These are phyloP conservation scores for Berkeleyomyces rouxiae DNA, from an alignment of 2,329 filamentous ascomycete genomes.

Conservation along the genomic window DNA sequence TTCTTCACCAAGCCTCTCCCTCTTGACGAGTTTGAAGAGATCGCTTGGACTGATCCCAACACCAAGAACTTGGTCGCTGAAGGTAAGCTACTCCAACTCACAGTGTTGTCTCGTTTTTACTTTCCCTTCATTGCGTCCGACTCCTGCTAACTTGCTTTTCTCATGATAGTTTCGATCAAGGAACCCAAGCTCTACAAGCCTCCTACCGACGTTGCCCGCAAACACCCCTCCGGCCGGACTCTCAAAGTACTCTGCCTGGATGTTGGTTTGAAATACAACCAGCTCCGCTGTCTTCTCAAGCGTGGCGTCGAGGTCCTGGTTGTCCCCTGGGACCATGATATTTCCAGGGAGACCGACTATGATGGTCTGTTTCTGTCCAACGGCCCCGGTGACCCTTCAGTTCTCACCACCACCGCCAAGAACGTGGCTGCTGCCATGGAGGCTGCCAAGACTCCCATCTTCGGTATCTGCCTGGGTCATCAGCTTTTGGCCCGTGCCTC, in stretches of 20 bases:
- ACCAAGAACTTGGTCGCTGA: constrained; percentile 82
- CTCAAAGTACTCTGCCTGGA: constrained; percentile 85
- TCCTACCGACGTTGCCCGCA: constrained; percentile 50
- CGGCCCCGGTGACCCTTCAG: constrained; percentile 86
- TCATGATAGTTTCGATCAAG: constrained; percentile 63
- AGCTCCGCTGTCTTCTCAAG: constrained; percentile 79
- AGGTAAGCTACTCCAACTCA: constrained; percentile 44
- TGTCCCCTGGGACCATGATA: constrained; percentile 92
- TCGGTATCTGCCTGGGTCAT: constrained; percentile 92
- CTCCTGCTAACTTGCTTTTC: constrained; percentile 16
- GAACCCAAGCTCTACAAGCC: constrained; percentile 75
- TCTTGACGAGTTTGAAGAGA: constrained; percentile 47
- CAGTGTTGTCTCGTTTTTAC: background rate
- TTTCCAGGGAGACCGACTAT: constrained; percentile 63
- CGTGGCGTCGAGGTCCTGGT: constrained; percentile 88
- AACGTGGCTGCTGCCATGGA: constrained; percentile 62
- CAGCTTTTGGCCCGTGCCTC: constrained; percentile 80
- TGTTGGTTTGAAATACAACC: constrained; percentile 97
- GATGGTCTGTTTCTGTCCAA: constrained; percentile 97
- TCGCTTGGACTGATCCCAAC: constrained; percentile 88
- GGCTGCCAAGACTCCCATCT: constrained; percentile 70
- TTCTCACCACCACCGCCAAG: constrained; percentile 62
- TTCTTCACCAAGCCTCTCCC: constrained; percentile 18
- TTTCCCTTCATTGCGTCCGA: no score
- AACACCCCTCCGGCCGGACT: constrained; percentile 74